Evolutionary conservation across 805 yeast species (phyloP).

Genomic region (Maudiozyma saulgeensis): DNA sequence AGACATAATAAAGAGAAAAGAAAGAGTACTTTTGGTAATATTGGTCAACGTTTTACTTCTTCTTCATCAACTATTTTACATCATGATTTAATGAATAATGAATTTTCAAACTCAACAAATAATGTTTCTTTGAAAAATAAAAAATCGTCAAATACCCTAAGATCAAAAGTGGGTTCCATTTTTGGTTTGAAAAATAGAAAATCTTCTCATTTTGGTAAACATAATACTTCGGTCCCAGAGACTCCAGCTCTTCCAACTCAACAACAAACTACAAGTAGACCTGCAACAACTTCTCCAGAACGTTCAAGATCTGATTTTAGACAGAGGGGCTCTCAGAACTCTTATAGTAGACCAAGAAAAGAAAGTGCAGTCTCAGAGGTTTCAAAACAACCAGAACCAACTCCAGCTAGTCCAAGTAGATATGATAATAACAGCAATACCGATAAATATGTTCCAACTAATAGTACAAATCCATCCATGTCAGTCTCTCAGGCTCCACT

Average conservation of each 20-base stretch:
- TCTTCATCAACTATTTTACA: conserved; percentile 24
- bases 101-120: conserved; percentile 24
- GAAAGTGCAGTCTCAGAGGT: background rate
- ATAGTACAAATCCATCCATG: background rate
- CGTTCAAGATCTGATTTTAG: background rate
- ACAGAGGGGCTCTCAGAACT: background rate
- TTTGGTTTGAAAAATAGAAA: conserved; percentile 40
- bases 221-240: conserved; percentile 4
- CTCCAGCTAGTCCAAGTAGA: background rate
- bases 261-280: background rate
- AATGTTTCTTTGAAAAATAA: conserved; percentile 25
- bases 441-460: background rate
- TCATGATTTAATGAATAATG: conserved; percentile 26
- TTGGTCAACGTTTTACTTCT: conserved; percentile 23
- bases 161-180: conserved; percentile 68
- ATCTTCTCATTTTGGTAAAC: conserved; percentile 6
- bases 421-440: background rate
- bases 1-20: conserved; percentile 13
- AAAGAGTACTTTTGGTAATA: conserved; percentile 20
- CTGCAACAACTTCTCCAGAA: background rate
- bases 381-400: background rate
- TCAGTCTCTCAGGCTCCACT: conserved; percentile 27
- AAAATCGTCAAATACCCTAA: conserved; percentile 35
- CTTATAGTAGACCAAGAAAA: background rate
- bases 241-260: background rate